Percentiles rank a stretch among this genome's conserved stretches.
These are phyloP conservation scores for Trametes villosa DNA, from an alignment of 768 basidiomycete species.

Conservation along the genomic window DNA sequence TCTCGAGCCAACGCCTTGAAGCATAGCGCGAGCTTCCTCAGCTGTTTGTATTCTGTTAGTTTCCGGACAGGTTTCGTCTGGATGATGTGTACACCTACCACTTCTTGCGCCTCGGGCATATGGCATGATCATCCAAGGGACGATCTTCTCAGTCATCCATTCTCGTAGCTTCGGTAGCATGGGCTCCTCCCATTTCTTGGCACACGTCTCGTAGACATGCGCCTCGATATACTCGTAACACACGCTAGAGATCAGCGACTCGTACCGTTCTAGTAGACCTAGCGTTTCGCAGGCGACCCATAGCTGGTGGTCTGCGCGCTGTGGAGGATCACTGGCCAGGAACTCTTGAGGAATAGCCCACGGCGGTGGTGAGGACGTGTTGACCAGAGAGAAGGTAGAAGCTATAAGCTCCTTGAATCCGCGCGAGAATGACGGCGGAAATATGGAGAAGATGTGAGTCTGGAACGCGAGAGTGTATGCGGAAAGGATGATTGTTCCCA, in stretches of 20 bases:
- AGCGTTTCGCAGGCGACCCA: conserved; percentile 71
- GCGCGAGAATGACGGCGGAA: conserved; percentile 68
- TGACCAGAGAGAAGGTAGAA: conserved; percentile 47
- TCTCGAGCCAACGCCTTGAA: conserved; percentile 77
- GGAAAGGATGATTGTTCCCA: conserved; percentile 61
- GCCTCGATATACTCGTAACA: conserved; percentile 86
- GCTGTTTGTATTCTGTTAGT: conserved; percentile 40
- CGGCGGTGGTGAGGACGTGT: conserved; percentile 28
- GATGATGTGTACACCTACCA: conserved; percentile 41
- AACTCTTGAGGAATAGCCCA: conserved; percentile 21
- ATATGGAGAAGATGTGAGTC: conserved; percentile 70
- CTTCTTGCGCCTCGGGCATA: conserved; percentile 70
- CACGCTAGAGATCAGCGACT: conserved; percentile 79
- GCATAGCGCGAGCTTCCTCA: conserved; percentile 71
- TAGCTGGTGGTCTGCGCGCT: conserved; percentile 41
- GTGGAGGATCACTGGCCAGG: conserved; percentile 21
- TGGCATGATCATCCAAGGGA: conserved; percentile 84
- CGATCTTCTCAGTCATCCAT: conserved; percentile 83
- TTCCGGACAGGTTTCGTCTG: too few species aligned
- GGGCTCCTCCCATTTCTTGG: conserved; percentile 69
- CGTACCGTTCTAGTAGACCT: conserved; percentile 81
- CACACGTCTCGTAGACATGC: conserved; percentile 67
- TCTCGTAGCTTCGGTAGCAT: conserved; percentile 62
- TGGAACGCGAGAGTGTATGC: conserved; percentile 74
- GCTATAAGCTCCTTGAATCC: conserved; percentile 73